Conservation (phyloP, 1,284 basidiomycete species). For the Leccinum cinnamomeum region DNA sequence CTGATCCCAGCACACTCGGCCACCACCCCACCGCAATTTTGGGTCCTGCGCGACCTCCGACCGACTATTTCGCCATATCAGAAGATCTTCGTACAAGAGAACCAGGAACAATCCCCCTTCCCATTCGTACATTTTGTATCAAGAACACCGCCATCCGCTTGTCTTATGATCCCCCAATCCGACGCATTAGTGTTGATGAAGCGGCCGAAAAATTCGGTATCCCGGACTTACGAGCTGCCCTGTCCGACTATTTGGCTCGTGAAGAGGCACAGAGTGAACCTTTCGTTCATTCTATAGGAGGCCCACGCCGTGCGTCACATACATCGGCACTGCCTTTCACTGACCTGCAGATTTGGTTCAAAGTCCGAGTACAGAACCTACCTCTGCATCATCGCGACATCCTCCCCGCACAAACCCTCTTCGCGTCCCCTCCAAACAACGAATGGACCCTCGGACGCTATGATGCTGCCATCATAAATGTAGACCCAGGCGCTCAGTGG, state of each 20-base stretch:
- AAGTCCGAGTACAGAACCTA: not conserved
- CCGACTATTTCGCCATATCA: not conserved
- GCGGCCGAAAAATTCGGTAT: not conserved
- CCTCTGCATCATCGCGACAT: not conserved
- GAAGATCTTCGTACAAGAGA: not conserved
- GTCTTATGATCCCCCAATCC: not conserved
- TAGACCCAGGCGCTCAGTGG: not conserved
- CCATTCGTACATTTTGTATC: not conserved
- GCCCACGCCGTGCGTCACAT: not conserved
- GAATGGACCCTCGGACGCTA: not conserved
- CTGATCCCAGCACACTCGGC: no score
- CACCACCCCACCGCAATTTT: no score
- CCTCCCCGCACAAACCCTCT: not conserved
- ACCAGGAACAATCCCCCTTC: not conserved
- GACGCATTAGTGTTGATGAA: not conserved
- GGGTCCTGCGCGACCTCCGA: no score
- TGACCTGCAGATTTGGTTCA: not conserved
- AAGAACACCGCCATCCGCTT: not conserved
- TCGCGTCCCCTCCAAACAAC: not conserved
- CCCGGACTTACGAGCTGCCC: not conserved
- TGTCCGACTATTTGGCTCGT: not conserved
- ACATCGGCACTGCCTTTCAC: not conserved
- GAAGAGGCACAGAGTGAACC: not conserved
- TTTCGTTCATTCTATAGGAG: not conserved
- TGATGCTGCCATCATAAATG: conserved; percentile 1